phyloP scores from a whole-genome alignment of 1,284 basidiomycete genomes.

The Cryptococcus sp. region DNA sequence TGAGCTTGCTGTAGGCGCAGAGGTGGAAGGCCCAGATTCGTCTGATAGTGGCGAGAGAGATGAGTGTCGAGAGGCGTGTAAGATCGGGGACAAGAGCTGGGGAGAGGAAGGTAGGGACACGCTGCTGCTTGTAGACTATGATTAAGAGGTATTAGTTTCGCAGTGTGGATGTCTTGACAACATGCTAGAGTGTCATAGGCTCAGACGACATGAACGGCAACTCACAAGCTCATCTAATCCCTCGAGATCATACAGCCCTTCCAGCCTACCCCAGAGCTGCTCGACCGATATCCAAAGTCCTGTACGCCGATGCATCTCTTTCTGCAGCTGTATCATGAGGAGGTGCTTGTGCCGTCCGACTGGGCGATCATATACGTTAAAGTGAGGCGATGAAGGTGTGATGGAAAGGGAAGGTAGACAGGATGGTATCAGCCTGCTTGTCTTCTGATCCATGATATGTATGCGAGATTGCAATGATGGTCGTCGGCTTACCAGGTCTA shows the following conservation, averaged over 20 bases:
- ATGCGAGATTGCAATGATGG: not conserved
- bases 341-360: slow-evolving; percentile 45
- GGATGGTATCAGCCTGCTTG: not conserved
- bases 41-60: slow-evolving; percentile 18
- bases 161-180: not conserved
- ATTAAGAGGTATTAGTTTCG: not conserved
- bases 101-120: slow-evolving; percentile 21
- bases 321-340: slow-evolving; percentile 41
- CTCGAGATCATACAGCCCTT: slow-evolving; percentile 71
- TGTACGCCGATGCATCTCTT: slow-evolving; percentile 36
- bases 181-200: not conserved
- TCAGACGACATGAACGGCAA: slow-evolving; percentile 17
- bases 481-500: slow-evolving; percentile 27
- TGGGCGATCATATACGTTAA: slow-evolving; percentile 6
- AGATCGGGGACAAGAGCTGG: slow-evolving; percentile 9
- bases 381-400: not conserved
- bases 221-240: slow-evolving; percentile 71
- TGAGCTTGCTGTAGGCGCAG: not conserved
- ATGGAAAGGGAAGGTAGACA: not conserved
- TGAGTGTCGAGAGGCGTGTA: slow-evolving; percentile 1
- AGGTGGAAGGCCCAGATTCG: slow-evolving; percentile 6
- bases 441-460: too few relatives aligned
- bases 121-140: slow-evolving; percentile 10
- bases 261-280: slow-evolving; percentile 72
- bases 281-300: slow-evolving; percentile 58